Base-by-base conservation (phyloP, 1,284 basidiomycete species). In the Paramarasmius palmivorus region DNA sequence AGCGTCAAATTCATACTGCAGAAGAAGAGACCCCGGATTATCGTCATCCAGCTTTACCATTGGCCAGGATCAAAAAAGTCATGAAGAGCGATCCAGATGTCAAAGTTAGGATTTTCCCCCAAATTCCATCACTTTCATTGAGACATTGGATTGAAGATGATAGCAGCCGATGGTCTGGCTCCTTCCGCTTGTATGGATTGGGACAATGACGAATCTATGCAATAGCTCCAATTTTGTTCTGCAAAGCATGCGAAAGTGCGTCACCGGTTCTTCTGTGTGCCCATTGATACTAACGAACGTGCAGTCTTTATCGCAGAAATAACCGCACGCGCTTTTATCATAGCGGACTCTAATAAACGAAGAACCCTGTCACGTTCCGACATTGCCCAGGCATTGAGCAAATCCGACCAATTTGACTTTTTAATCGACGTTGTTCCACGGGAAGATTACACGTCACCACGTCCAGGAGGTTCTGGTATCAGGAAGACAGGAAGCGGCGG, bases 51-150 rank as follows among this genome's bases (percentile, higher is more conserved):
- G 85, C 89, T 5, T 74, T 94, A n/a, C 92, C 92, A 5, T 74
- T 97, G 32, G 94, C 94, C 14, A 78, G 94, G 65, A 96, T 97
- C 63, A 97, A 97, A 77, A 96, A 97, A 70, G 95, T 97, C 59
- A 97, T 97, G 92, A 97, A 97, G 79, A 94, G 89, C 68, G 94
- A 97, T 75, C 93, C 93, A 22, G 93, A 96, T 63, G 93, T 97
- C 59, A 94, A 93, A 79, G 93, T 93, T 66, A 65, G 83, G 29
- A 23, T 34, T 10, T 35, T 46, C 22, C 20, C 35, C 25, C 19
- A 20, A 45, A 2, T 36, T 20, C 20, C 34, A n/a, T 20, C 17
- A 19, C n/a, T 39, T 47, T 26, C 57, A 42, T 50, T 51, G 46
- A 47, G 25, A 32, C 7, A 6, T 12, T 32, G 29, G 12, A 32